phyloP scores from a whole-genome alignment of 1,139 yeast species.

The Zygosaccharomyces pseudobailii region DNA sequence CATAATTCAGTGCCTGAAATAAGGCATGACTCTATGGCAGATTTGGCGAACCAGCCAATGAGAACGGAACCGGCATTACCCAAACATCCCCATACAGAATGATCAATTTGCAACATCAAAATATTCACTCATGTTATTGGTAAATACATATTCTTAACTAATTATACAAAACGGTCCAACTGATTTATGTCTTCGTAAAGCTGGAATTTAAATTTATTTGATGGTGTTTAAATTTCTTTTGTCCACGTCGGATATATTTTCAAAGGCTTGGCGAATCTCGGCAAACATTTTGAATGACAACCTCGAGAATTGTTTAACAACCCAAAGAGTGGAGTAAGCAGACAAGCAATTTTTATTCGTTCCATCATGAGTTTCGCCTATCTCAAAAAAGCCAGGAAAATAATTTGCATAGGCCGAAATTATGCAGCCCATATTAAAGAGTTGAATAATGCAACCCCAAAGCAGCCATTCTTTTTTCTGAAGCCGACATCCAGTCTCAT shows the following conservation, averaged over 20 bases:
- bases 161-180: neutral
- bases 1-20: constrained; percentile 5
- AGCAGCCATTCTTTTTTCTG: constrained; percentile 83
- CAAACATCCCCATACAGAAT: constrained; percentile 12
- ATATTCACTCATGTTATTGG: neutral
- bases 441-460: constrained; percentile 73
- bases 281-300: neutral
- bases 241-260: too few species aligned
- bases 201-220: too few species aligned
- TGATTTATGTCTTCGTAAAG: neutral
- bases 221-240: neutral
- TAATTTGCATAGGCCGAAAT: constrained; percentile 93
- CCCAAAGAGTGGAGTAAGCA: too few species aligned
- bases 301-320: too few species aligned
- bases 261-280: neutral
- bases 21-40: constrained; percentile 11
- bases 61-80: constrained; percentile 5
- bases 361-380: constrained; percentile 44
- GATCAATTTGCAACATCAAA: neutral
- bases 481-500: constrained; percentile 74
- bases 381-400: constrained; percentile 65
- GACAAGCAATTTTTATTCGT: neutral
- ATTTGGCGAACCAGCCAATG: constrained; percentile 5
- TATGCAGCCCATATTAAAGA: constrained; percentile 93
- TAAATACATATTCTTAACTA: neutral